Base-by-base conservation (phyloP, 805 yeast species). In the Barnettozyma sp. region DNA sequence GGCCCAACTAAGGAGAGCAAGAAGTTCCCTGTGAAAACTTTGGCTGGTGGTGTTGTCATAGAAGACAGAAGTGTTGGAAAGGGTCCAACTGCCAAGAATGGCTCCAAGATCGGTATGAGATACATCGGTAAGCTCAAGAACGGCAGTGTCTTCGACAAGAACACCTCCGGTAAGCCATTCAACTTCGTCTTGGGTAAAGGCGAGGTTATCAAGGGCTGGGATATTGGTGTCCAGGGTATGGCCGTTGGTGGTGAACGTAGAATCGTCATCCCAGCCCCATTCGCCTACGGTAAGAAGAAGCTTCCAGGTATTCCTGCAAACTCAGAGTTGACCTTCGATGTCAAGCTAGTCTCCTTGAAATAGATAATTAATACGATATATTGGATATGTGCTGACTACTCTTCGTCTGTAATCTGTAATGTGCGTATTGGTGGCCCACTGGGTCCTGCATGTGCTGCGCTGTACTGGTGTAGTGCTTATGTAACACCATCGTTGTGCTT, bases 201-300 rank as follows among this genome's bases (percentile, higher is more conserved):
- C 59, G 98, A 92, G 68, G 97, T 94, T 51, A 92, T 92, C 71
- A 85, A 85, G 65, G 98, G 97, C 48, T 92, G 95, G 85, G 99
- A 92, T 60, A 74, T 90, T 56, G 99, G 99, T 73, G 92, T 92
- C 54, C 87, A 90, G 41, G 97, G 97, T 60, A 88, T 92, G 97
- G 78, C 94, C 39, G 94, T 85, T 58, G 96, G 96, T 56, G 97
- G 97, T 59, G 98, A 92, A 74, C 88, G 98, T 75, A 80, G 97
- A 70, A 86, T 92, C 49, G 75, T 86, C 43, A 86, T 92, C 50
- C 98, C 99, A 52, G 81, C 98, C 36, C 76, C 88, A 55, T 83
- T 84, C 78, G 99, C 96, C 39, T 92, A 92, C 67, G 99, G 99
- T 48, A 82, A 82, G 55, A 81, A 83, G 68, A 76, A 83, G 46